Conservation (phyloP, 306 rosid species). For the Cucumis melo region DNA sequence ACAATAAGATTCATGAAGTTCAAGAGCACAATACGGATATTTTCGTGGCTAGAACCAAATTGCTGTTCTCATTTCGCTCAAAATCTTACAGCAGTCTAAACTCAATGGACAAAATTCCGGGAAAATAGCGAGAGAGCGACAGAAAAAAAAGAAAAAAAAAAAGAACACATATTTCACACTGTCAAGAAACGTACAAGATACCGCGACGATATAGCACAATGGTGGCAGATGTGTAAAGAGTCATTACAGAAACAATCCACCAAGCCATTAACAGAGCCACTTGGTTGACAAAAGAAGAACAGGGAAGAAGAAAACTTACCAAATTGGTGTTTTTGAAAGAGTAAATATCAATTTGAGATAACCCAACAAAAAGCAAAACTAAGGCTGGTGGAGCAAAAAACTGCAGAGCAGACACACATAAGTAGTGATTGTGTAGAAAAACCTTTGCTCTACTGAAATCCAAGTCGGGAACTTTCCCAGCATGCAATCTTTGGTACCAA, state of each 20-base stretch:
- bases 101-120: background rate
- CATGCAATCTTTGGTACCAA: conserved; percentile 90
- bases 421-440: conserved; percentile 78
- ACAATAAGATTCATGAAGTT: background rate
- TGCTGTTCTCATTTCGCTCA: background rate
- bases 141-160: background rate
- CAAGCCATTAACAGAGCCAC: conserved; percentile 66
- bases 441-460: conserved; percentile 82
- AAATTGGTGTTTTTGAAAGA: conserved; percentile 19
- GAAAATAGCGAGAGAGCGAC: background rate
- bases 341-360: conserved; percentile 36
- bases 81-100: conserved; percentile 2
- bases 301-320: conserved; percentile 26
- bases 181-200: conserved; percentile 57
- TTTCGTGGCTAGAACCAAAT: background rate
- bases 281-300: conserved; percentile 38
- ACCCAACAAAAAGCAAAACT: conserved; percentile 46
- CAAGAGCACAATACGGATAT: background rate
- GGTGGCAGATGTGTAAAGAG: conserved; percentile 42
- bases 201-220: conserved; percentile 53
- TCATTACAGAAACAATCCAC: conserved; percentile 68
- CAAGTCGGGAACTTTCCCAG: conserved; percentile 76
- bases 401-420: conserved; percentile 66
- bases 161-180: background rate
- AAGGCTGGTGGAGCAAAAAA: conserved; percentile 56